Conservation (phyloP, 164 flowering plant species). For the Vitis labrusca region DNA sequence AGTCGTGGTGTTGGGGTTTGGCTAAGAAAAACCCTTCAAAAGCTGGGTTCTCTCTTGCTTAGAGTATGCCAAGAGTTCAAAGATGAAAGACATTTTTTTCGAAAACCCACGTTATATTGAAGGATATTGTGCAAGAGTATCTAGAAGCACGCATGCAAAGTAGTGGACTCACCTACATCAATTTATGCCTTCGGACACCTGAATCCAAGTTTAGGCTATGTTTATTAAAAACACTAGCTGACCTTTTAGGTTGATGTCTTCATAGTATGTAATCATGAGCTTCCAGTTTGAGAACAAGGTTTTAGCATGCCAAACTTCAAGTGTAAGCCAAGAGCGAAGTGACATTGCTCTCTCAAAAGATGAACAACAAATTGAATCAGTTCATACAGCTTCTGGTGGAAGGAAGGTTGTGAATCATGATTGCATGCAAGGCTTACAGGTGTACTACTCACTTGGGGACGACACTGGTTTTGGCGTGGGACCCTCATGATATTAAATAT, state of each 20-base stretch:
- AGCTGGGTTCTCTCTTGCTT: constrained; percentile 83
- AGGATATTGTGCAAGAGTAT: constrained; percentile 36
- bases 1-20: constrained; percentile 96
- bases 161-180: constrained; percentile 89
- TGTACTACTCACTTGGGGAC: no score
- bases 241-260: constrained; percentile 76
- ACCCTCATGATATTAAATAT: no score
- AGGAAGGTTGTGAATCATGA: no score
- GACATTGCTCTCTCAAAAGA: constrained; percentile 23
- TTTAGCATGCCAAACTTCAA: constrained; percentile 24
- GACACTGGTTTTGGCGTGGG: no score
- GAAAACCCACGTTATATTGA: no score
- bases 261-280: constrained; percentile 79
- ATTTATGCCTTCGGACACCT: constrained; percentile 86
- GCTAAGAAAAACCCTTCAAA: constrained; percentile 90
- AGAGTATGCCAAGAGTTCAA: constrained; percentile 94
- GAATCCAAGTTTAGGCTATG: constrained; percentile 92
- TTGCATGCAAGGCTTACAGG: no score
- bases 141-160: constrained; percentile 41
- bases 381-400: background rate
- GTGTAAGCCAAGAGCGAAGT: constrained; percentile 22
- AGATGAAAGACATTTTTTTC: constrained; percentile 39
- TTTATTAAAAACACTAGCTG: constrained; percentile 73
- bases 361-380: constrained; percentile 27
- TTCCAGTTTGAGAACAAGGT: constrained; percentile 74